Conservation (phyloP, 2,329 filamentous ascomycete species). For the Arthroderma sp. region DNA sequence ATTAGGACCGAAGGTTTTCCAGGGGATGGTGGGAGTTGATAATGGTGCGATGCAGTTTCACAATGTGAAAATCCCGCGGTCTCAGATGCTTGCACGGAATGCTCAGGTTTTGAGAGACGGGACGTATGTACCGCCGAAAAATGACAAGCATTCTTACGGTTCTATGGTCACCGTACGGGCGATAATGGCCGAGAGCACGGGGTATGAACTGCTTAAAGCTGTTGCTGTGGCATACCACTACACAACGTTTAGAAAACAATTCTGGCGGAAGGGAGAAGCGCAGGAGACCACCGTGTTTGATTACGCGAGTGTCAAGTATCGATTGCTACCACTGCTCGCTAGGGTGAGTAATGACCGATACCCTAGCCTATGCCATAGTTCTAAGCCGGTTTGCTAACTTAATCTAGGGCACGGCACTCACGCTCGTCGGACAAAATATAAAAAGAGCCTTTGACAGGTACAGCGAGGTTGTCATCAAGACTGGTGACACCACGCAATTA, state of each 20-base stretch:
- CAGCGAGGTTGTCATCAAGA: conserved; percentile 11
- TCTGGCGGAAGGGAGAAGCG: conserved; percentile 4
- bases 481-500: conserved; percentile 12
- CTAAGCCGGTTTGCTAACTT: background rate
- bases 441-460: conserved; percentile 13
- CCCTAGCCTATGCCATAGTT: background rate
- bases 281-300: conserved; percentile 13
- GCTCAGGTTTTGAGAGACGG: conserved; percentile 20
- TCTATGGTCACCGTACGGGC: conserved; percentile 22
- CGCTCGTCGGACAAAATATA: conserved; percentile 13
- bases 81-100: conserved; percentile 20
- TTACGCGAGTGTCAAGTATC: conserved; percentile 14
- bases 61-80: conserved; percentile 21
- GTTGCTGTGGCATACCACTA: conserved; percentile 25
- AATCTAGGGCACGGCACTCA: conserved; percentile 10
- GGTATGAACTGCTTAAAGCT: conserved; percentile 20
- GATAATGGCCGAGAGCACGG: conserved; percentile 16
- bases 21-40: conserved; percentile 12
- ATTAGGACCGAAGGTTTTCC: conserved; percentile 16
- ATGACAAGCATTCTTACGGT: conserved; percentile 22
- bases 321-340: conserved; percentile 14
- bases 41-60: conserved; percentile 25
- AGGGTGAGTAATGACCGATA: conserved; percentile 6
- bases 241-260: conserved; percentile 12
- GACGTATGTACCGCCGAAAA: conserved; percentile 16